Conservation (phyloP, 345 rosid species). For the Citropsis articulata region DNA sequence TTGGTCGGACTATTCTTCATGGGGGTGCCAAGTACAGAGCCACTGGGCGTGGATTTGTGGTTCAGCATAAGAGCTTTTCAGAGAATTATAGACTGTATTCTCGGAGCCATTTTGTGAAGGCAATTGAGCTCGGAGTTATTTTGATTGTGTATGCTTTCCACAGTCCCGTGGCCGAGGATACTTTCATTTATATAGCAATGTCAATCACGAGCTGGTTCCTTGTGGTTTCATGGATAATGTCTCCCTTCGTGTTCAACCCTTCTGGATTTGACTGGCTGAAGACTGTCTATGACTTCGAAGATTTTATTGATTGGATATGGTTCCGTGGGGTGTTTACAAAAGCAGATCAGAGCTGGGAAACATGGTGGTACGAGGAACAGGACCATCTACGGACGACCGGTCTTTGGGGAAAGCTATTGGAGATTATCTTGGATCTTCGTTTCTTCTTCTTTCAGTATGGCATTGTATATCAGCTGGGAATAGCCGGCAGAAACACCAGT, state of each 20-base stretch:
- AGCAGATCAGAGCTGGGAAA: constrained; percentile 88
- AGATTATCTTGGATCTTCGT: constrained; percentile 78
- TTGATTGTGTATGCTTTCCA: constrained; percentile 68
- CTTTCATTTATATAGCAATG: constrained; percentile 69
- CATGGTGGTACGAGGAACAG: constrained; percentile 94
- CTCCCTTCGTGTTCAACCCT: constrained; percentile 86
- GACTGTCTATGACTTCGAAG: constrained; percentile 80
- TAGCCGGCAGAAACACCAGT: constrained; percentile 34
- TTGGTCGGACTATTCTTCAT: constrained; percentile 88
- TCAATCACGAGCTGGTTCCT: constrained; percentile 85
- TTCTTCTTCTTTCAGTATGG: constrained; percentile 92
- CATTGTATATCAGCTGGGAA: constrained; percentile 66
- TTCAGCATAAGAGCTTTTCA: constrained; percentile 73
- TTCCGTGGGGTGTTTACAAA: constrained; percentile 49
- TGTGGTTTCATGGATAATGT: constrained; percentile 82
- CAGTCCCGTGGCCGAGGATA: constrained; percentile 50
- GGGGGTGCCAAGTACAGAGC: constrained; percentile 94
- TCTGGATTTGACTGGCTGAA: constrained; percentile 94
- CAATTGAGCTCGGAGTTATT: constrained; percentile 80
- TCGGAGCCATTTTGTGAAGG: constrained; percentile 90
- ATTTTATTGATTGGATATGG: constrained; percentile 82
- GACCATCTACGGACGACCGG: constrained; percentile 78
- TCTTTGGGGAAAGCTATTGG: constrained; percentile 58
- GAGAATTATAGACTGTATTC: constrained; percentile 82
- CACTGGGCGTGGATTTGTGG: constrained; percentile 94